These are phyloP conservation scores for Dichomitus squalens DNA, from an alignment of 1,284 basidiomycete species.

Conservation along the genomic window DNA sequence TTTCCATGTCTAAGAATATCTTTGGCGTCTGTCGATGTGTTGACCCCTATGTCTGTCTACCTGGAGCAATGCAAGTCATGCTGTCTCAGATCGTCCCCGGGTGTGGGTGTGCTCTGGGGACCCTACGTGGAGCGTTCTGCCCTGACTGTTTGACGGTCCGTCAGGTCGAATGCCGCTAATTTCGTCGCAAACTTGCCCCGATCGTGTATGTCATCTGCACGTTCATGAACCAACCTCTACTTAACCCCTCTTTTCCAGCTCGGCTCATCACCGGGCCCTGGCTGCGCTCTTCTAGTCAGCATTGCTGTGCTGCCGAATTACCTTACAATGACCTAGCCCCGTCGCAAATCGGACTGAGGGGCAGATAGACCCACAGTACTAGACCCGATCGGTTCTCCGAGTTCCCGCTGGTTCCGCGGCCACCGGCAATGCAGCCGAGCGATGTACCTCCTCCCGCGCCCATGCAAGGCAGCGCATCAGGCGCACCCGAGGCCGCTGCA, in stretches of 20 bases:
- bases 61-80: not conserved
- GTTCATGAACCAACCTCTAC: no score
- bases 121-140: no score
- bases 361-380: not conserved
- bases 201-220: no score
- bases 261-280: no score
- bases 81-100: not conserved
- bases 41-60: not conserved
- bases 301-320: no score
- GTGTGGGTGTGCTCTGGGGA: no score
- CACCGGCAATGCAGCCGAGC: conserved; percentile 2
- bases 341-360: not conserved
- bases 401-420: not conserved
- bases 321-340: not conserved
- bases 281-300: no score
- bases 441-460: conserved; percentile 11
- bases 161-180: no score
- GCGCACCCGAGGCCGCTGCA: conserved; percentile 5
- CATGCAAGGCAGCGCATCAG: conserved; percentile 9
- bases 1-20: not conserved
- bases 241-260: no score
- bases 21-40: not conserved
- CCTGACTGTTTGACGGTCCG: no score
- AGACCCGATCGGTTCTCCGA: not conserved
- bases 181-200: no score